Evolutionary conservation across 2,329 filamentous ascomycete species (phyloP).

Genomic region (Chrysoporthe cubensis): DNA sequence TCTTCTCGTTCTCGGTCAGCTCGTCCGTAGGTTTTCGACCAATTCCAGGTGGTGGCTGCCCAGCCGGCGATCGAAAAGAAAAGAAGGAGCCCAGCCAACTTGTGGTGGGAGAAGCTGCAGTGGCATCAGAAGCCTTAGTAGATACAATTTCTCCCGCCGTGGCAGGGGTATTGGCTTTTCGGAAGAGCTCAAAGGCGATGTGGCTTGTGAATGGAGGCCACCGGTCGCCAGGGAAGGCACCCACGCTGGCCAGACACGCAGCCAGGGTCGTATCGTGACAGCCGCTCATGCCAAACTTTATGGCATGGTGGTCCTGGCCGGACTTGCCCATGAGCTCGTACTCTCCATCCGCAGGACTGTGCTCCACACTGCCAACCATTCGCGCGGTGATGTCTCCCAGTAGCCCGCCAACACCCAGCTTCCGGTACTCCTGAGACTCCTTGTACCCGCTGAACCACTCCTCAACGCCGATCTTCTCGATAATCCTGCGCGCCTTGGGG

Average conservation of each 20-base stretch:
- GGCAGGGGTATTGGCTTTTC: conserved; percentile 45
- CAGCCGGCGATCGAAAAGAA: conserved; percentile 33
- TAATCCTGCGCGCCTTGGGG: conserved; percentile 66
- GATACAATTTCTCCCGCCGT: conserved; percentile 33
- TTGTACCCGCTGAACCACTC: conserved; percentile 85
- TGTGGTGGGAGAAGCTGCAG: conserved; percentile 30
- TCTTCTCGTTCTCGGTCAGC: conserved; percentile 61
- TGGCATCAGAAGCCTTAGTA: conserved; percentile 1
- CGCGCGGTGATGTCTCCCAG: conserved; percentile 81
- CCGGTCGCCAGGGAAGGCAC: conserved; percentile 70
- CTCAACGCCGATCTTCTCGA: conserved; percentile 78
- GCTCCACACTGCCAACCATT: conserved; percentile 71
- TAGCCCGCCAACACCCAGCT: conserved; percentile 81
- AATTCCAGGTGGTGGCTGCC: conserved; percentile 50
- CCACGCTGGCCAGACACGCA: conserved; percentile 74
- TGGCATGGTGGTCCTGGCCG: conserved; percentile 45
- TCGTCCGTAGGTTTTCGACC: conserved; percentile 62
- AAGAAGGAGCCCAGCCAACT: conserved; percentile 42
- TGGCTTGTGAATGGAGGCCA: conserved; percentile 97
- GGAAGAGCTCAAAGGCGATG: conserved; percentile 89
- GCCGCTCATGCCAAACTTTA: conserved; percentile 80
- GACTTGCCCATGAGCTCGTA: conserved; percentile 49
- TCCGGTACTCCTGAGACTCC: conserved; percentile 86
- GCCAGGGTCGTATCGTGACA: conserved; percentile 96
- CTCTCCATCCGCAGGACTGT: conserved; percentile 56